These are phyloP conservation scores for Parascedosporium putredinis DNA, from an alignment of 2,329 filamentous ascomycete species.

Conservation along the genomic window DNA sequence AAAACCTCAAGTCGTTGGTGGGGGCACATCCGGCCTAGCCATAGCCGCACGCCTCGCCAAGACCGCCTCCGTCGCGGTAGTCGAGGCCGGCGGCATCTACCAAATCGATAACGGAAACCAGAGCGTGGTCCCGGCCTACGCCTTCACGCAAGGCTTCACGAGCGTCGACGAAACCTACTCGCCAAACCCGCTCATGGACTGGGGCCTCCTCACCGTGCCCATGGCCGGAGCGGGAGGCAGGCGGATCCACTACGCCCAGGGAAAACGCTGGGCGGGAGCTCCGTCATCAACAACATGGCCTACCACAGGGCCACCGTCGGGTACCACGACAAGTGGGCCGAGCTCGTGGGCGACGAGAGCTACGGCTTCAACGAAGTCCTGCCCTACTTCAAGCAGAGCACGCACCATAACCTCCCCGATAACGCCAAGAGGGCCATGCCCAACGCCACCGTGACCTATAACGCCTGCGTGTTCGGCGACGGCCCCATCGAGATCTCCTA, in stretches of 20 bases:
- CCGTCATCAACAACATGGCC: slow-evolving; percentile 19
- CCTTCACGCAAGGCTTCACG: not conserved
- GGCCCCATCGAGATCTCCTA: slow-evolving; percentile 16
- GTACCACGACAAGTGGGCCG: slow-evolving; percentile 20
- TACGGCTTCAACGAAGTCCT: slow-evolving; percentile 20
- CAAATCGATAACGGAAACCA: slow-evolving; percentile 21
- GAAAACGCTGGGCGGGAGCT: slow-evolving; percentile 24
- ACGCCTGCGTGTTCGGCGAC: slow-evolving; percentile 17
- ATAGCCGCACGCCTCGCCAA: slow-evolving; percentile 23
- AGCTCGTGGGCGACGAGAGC: slow-evolving; percentile 19
- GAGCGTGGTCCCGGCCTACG: slow-evolving; percentile 15
- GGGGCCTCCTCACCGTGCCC: slow-evolving; percentile 15
- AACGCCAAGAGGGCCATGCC: slow-evolving; percentile 8
- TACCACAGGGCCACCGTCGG: slow-evolving; percentile 17
- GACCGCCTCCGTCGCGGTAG: slow-evolving; percentile 23
- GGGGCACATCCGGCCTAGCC: slow-evolving; percentile 26
- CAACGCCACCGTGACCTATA: slow-evolving; percentile 17
- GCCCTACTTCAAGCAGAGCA: slow-evolving; percentile 22
- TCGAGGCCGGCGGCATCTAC: slow-evolving; percentile 26
- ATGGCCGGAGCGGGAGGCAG: slow-evolving; percentile 14
- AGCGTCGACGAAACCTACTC: slow-evolving; percentile 8
- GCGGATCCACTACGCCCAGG: slow-evolving; percentile 24
- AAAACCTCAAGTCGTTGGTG: slow-evolving; percentile 25
- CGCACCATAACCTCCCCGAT: slow-evolving; percentile 21
- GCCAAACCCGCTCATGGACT: slow-evolving; percentile 19